Evolutionary conservation across 805 yeast species (phyloP), one percentile per base, ranked within the genome.

Genomic region (Saturnispora besseyi): DNA sequence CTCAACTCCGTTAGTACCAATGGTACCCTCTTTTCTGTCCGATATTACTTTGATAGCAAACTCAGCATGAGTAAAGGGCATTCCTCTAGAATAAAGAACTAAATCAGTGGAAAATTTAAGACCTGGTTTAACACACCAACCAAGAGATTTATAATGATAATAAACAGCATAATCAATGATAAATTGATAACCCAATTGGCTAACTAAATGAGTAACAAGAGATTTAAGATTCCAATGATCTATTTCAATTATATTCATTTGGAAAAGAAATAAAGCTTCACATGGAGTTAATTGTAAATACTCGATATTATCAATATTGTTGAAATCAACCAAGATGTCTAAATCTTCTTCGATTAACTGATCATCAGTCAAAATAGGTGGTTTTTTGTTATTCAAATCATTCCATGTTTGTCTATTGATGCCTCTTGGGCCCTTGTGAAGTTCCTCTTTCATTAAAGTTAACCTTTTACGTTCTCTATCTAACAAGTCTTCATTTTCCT

Each of bases 41-140:
- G 56, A 51, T 11, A 59, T 32, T 5, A 63, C 53, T 24, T 51
- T 57, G 10, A 85, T 69, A 43, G 91, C 87, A 63, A 79, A 87
- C 62, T 89, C 96, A 0, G 99, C 97, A 63, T 93, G 99, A 46
- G 84, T 80, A 63, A 90, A 88, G 1, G 97, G 97, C 8, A 98
- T 99, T 0, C 99, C 99, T 51, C 91, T 72, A 48, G 83, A 79
- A 64, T 93, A 93, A 5, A 93, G 70, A 8, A 93, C 67, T 64
- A 71, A 84, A 59, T 90, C 95, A n/a, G 86, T 77, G 2, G 96
- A 96, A 64, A 93, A 93, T 64, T 93, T 93, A 50, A 89, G 77
- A 0, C 98, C 99, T 0, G 90, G 78, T 51, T 95, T 74, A 2
- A 84, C 93, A 70, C 97, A 91, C 97, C 98, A 93, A 0, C 97